A percentile compares a stretch with the other conserved stretches of the same genome.
Evolutionary conservation across 805 yeast genomes (phyloP).

Genomic region (Starmerella floricola): DNA sequence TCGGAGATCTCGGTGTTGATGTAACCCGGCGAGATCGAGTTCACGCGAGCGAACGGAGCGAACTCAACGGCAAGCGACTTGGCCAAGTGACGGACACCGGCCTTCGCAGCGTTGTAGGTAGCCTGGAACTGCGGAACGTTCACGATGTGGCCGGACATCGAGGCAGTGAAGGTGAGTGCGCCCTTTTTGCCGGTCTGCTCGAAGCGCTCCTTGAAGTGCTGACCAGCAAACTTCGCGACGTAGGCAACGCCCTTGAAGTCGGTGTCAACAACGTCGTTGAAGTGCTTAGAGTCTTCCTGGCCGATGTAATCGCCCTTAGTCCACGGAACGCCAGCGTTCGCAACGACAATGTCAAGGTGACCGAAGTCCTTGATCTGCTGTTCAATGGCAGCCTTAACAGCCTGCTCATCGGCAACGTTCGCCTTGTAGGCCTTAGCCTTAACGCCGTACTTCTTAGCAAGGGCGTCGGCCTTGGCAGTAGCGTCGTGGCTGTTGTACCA

Average conservation of each 20-base stretch:
- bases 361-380: conserved; percentile 59
- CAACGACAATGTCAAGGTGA: conserved; percentile 68
- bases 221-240: conserved; percentile 64
- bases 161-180: conserved; percentile 71
- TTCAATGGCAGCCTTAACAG: conserved; percentile 39
- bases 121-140: conserved; percentile 82
- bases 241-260: conserved; percentile 74
- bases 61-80: conserved; percentile 77
- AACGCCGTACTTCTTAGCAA: conserved; percentile 48
- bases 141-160: conserved; percentile 81
- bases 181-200: conserved; percentile 40
- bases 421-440: conserved; percentile 54
- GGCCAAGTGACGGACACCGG: conserved; percentile 65
- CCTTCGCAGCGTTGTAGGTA: conserved; percentile 76
- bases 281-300: conserved; percentile 41
- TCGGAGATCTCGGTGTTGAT: conserved; percentile 57
- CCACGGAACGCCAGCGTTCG: conserved; percentile 87
- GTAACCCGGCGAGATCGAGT: conserved; percentile 78
- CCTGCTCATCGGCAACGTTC: conserved; percentile 39
- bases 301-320: conserved; percentile 47
- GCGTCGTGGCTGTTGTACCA: conserved; percentile 55
- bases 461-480: conserved; percentile 46
- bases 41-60: conserved; percentile 80
- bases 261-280: conserved; percentile 60
- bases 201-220: conserved; percentile 50